Base-by-base conservation (phyloP, 495 filamentous ascomycete genomes). In the Zalerion maritima region DNA sequence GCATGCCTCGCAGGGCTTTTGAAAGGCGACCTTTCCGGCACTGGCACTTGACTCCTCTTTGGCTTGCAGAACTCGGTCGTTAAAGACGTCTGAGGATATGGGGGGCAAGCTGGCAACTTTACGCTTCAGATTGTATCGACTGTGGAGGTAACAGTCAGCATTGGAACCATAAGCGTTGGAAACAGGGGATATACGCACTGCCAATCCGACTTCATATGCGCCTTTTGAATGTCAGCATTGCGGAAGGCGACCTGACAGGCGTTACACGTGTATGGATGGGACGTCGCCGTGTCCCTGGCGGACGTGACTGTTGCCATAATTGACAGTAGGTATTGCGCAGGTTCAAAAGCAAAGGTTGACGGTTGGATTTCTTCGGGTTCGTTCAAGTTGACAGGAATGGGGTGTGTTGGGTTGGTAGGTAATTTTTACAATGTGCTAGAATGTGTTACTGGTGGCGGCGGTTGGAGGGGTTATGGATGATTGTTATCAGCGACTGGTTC, bases 171-270 rank as follows among this genome's bases (percentile, higher is more conserved):
- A 5, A 4, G 6, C 28, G 31, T 14, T 23, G 13, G 14, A 24
- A 20, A 23, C n/a, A 27, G 12, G 16, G 17, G 24, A 9, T 12
- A 29, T 36, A 73, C 84, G 51, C 72, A 94, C 86, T 96, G 87
- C 87, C 89, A 97, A 53, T 97, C 89, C 42, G 72, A 83, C 43
- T 85, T 83, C 85, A 96, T 96, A 47, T 97, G 89, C 25, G 72
- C 75, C 39, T 85, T 71, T 53, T 97, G 89, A n/a, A 84, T 71
- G 49, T 96, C 87, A 48, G 77, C 78, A 48, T 78, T 79, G 42
- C 87, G 76, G 58, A 94, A 96, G 18, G 89, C 89, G 34, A 97
- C 85, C 41, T 93, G 84, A 43, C 89, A 97, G 18, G 87, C 82
- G 58, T 97, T 97, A 69, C 89, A 97, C 24, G 89, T 94, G 53